Evolutionary conservation across 1,139 yeast species (phyloP).

Genomic region (Yamadazyma atmosphaerica): DNA sequence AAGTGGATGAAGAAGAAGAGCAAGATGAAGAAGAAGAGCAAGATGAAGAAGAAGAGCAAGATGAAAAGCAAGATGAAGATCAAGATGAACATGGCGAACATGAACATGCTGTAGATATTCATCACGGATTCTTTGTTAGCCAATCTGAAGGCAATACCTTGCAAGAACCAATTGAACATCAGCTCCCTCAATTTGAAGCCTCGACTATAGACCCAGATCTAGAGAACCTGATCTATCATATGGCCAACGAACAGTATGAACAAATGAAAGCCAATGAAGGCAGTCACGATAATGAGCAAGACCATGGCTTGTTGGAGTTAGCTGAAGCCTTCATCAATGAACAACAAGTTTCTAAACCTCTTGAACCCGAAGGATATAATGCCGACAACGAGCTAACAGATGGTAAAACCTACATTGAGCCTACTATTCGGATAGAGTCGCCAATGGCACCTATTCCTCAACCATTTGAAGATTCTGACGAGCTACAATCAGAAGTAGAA

Average conservation of each 20-base stretch:
- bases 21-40: constrained; percentile 9
- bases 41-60: constrained; percentile 10
- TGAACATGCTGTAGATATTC: too few relatives aligned
- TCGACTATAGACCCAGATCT: constrained; percentile 7
- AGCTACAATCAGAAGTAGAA: constrained; percentile 5
- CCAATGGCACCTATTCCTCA: constrained; percentile 14
- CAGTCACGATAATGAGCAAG: constrained; percentile 3
- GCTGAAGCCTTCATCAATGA: constrained; percentile 7
- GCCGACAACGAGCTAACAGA: constrained; percentile 6
- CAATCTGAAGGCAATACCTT: too few relatives aligned
- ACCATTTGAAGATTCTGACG: constrained; percentile 11
- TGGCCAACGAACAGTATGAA: constrained; percentile 1
- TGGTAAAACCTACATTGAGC: neutral
- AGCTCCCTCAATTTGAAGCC: too few relatives aligned
- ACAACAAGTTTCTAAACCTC: constrained; percentile 5
- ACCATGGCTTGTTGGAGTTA: constrained; percentile 6
- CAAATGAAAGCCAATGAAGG: neutral
- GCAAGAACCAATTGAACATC: too few relatives aligned
- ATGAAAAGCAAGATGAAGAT: constrained; percentile 4
- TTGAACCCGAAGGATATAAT: constrained; percentile 5
- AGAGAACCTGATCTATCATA: constrained; percentile 4
- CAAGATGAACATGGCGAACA: constrained; percentile 12
- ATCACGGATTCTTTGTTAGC: too few relatives aligned
- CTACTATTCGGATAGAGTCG: constrained; percentile 1
- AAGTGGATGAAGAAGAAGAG: constrained; percentile 13